Evolutionary conservation across 1,284 basidiomycete genomes (phyloP), one percentile per base, ranked within the genome.

Genomic region (Leccinum cinnamomeum): DNA sequence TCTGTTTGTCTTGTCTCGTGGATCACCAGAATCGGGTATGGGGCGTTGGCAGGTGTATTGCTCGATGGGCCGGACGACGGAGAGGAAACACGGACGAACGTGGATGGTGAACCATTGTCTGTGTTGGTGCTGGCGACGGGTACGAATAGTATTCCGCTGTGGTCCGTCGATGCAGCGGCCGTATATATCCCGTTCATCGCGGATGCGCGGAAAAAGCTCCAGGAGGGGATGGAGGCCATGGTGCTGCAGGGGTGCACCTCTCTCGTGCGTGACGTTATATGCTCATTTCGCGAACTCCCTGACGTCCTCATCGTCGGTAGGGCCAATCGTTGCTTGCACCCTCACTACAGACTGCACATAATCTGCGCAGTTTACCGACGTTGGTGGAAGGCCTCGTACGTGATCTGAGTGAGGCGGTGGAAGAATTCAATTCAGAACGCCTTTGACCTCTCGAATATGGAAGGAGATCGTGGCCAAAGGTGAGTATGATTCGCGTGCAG

Each of bases 321-420:
- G 92, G 97, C 69, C 94, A 94, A 76, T 87, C 94, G 1, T 79
- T 97, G 25, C 83, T 99, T 1, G 92, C 94, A 0, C 94, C 93
- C 3, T 93, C 94, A 0, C 82, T 98, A 7, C 97, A 98, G 80
- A 97, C 95, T 0, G 95, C 96, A 2, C 92, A 94, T 77, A 98
- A 98, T 73, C 84, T 99, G 7, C 84, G 90, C 28, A 86, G 94
- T 7, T 81, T 98, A 3, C 92, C 95, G 0, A 82, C 87, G 20
- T 84, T 98, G 2, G 92, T 98, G 1, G 86, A 90, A 62, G 87
- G 88, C 62, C 84, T 98, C 0, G 80, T 98, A 14, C 78, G 79
- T 5, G 94, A 97, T 72, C 79, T 98, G 11, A 93, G 90, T 25
- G 89, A 94, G 61, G 89, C 92, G 0, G 90, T 97, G 3, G 90